phyloP scores from a whole-genome alignment of 179 eudicot genomes.

The Sideroxylon spinosum region DNA sequence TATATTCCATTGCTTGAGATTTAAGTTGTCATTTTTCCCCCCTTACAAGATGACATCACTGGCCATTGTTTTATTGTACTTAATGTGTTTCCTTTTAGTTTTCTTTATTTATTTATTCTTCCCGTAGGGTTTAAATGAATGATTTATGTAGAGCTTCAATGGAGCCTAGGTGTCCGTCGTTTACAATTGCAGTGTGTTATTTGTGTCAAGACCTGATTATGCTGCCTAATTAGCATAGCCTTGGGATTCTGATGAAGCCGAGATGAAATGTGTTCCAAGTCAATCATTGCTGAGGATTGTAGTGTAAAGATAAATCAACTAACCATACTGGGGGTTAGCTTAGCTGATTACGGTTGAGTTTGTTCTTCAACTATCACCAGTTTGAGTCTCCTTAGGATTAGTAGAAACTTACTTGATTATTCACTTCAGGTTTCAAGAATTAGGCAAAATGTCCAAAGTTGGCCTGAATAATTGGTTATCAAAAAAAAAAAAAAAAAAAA shows the following conservation, averaged over 20 bases:
- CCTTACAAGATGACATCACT: neutral
- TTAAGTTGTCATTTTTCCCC: slow-evolving; percentile 15
- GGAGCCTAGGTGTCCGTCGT: neutral
- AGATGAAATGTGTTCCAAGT: neutral
- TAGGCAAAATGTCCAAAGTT: no score
- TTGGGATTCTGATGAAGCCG: neutral
- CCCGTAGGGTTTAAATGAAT: neutral
- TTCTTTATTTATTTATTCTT: neutral
- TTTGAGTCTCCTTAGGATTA: no score
- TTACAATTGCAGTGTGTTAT: neutral
- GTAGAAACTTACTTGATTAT: no score
- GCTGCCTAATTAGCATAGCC: neutral
- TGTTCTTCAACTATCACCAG: no score
- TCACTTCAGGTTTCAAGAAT: no score
- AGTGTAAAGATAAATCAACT: neutral
- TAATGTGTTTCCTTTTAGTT: neutral
- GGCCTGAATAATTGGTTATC: no score
- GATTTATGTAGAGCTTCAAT: neutral
- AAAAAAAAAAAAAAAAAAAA: no score
- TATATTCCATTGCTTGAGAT: slow-evolving; percentile 21
- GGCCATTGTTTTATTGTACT: neutral
- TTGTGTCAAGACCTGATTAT: neutral
- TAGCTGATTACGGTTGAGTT: no score
- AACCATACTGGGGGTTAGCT: no score
- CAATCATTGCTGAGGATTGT: neutral